These are phyloP conservation scores for Candolleomyces eurysporus DNA, from an alignment of 768 basidiomycete species.

Conservation along the genomic window DNA sequence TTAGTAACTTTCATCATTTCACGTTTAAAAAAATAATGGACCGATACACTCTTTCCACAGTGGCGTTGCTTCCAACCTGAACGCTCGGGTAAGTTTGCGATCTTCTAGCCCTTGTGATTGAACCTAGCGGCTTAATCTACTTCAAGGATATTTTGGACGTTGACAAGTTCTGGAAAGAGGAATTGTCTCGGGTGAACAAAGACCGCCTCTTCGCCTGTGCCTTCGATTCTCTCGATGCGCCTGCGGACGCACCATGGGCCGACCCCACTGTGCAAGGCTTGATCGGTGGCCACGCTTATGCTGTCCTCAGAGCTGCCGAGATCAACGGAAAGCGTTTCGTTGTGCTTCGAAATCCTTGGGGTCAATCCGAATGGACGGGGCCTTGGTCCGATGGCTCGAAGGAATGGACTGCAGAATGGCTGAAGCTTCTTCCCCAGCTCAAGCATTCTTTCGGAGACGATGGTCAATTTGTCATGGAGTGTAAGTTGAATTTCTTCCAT, in stretches of 20 bases:
- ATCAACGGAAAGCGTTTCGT: constrained; percentile 44
- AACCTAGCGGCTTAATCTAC: background rate
- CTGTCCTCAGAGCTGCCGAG: constrained; percentile 39
- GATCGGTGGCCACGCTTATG: constrained; percentile 38
- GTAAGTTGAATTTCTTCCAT: background rate
- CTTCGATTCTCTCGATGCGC: constrained; percentile 27
- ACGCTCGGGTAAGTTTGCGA: constrained; percentile 22
- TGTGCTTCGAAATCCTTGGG: constrained; percentile 48
- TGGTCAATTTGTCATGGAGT: constrained; percentile 36
- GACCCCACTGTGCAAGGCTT: constrained; percentile 24
- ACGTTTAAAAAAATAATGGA: background rate
- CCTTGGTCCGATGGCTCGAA: constrained; percentile 43
- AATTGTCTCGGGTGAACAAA: constrained; percentile 43
- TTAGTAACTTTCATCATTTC: constrained; percentile 17
- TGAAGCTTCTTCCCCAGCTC: constrained; percentile 31
- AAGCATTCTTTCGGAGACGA: constrained; percentile 40
- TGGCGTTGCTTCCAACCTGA: constrained; percentile 36
- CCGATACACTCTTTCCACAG: constrained; percentile 17
- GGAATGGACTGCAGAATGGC: constrained; percentile 43
- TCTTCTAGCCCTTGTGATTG: background rate
- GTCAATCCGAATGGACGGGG: constrained; percentile 38
- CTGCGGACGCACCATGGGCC: constrained; percentile 9
- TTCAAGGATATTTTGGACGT: constrained; percentile 41
- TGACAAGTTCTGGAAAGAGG: constrained; percentile 49
- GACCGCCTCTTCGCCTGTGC: constrained; percentile 46